Conservation (phyloP, 75 land plant genomes). For the Pinus albicaulis region DNA sequence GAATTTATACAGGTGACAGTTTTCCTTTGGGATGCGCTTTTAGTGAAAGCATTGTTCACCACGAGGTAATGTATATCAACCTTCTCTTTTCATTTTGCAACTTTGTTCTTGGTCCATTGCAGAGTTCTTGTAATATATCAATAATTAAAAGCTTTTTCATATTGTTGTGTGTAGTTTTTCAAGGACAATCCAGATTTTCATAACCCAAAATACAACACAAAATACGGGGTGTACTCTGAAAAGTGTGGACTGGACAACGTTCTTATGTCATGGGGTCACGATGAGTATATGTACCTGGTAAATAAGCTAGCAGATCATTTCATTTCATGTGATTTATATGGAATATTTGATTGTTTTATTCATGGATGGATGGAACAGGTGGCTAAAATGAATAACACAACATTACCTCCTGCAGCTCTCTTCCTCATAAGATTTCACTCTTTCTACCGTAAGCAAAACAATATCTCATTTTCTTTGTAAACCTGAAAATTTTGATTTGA, state of each 20-base stretch:
- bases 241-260: constrained; percentile 85
- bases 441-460: constrained; percentile 54
- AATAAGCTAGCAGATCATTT: too few species aligned
- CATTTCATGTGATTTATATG: too few species aligned
- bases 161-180: constrained; percentile 47
- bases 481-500: not conserved
- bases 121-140: too few species aligned
- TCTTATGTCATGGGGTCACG: constrained; percentile 88
- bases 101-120: too few species aligned
- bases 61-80: constrained; percentile 40
- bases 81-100: too few species aligned
- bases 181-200: constrained; percentile 62
- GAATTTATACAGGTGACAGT: constrained; percentile 66
- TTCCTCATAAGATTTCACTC: constrained; percentile 89
- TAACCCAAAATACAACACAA: constrained; percentile 58
- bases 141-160: not conserved
- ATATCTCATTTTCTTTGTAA: not conserved
- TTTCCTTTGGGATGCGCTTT: constrained; percentile 88
- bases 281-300: constrained; percentile 96
- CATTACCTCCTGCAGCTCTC: constrained; percentile 76
- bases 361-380: constrained; percentile 36
- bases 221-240: constrained; percentile 66
- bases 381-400: constrained; percentile 68
- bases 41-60: constrained; percentile 68
- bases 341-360: too few species aligned